phyloP scores from a whole-genome alignment of 495 filamentous ascomycete genomes.

The Neurospora tetrasperma region DNA sequence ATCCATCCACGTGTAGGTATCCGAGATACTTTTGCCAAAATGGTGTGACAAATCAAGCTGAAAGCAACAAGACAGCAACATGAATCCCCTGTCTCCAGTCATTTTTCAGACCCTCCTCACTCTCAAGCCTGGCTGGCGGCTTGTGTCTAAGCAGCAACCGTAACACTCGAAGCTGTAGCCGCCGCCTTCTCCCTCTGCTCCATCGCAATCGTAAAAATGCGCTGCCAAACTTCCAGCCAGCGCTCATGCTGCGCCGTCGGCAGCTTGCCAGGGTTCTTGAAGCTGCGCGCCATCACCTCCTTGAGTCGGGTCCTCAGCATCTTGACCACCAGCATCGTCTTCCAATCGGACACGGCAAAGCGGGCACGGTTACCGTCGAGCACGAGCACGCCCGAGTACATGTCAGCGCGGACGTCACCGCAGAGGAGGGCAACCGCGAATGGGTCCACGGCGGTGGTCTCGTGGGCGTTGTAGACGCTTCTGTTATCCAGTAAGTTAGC shows the following conservation, averaged over 20 bases:
- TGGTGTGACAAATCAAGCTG: neutral
- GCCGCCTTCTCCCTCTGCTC: constrained; percentile 18
- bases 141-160: neutral
- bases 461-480: constrained; percentile 71
- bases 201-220: constrained; percentile 32
- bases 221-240: constrained; percentile 66
- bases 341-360: constrained; percentile 86
- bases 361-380: constrained; percentile 80
- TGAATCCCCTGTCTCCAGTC: neutral
- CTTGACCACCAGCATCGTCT: constrained; percentile 77
- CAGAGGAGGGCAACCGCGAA: constrained; percentile 76
- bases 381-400: constrained; percentile 76
- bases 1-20: neutral
- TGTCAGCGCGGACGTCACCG: constrained; percentile 77
- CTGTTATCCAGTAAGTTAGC: constrained; percentile 21
- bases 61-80: neutral
- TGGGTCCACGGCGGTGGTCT: constrained; percentile 71
- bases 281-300: constrained; percentile 59
- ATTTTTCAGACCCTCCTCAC: neutral
- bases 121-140: neutral
- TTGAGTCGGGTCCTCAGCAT: constrained; percentile 55
- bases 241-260: constrained; percentile 53
- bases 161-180: neutral
- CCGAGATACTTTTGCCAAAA: neutral
- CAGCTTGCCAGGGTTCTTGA: constrained; percentile 64